A percentile compares a stretch with the other conserved stretches of the same genome.
phyloP scores from a whole-genome alignment of 164 flowering plant genomes.

The Chloranthus sessilifolius region DNA sequence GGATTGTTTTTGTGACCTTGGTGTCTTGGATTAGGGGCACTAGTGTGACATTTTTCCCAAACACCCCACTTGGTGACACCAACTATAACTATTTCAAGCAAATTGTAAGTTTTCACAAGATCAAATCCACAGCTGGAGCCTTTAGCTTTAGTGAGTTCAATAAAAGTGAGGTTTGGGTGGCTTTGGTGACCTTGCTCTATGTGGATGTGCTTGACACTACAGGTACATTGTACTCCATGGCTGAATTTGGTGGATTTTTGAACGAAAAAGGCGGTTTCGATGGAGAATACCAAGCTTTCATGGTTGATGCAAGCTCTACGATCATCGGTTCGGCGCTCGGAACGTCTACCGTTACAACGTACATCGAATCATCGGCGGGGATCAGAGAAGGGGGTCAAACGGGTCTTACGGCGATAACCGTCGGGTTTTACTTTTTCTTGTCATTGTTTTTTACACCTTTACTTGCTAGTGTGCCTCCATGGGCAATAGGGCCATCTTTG shows the following conservation, averaged over 20 bases:
- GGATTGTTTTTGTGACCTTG: conserved; percentile 63
- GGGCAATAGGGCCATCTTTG: conserved; percentile 87
- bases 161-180: conserved; percentile 57
- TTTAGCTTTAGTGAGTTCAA: conserved; percentile 57
- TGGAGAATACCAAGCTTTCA: conserved; percentile 68
- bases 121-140: conserved; percentile 58
- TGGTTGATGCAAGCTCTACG: conserved; percentile 70
- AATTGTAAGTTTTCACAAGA: conserved; percentile 61
- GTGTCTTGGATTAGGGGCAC: conserved; percentile 77
- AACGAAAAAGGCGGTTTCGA: conserved; percentile 60
- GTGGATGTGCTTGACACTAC: conserved; percentile 76
- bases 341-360: conserved; percentile 54
- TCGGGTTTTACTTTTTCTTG: conserved; percentile 50
- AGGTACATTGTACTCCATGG: conserved; percentile 71
- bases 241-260: conserved; percentile 62
- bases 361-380: conserved; percentile 74
- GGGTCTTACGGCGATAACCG: conserved; percentile 62
- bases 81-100: conserved; percentile 59
- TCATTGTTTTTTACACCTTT: conserved; percentile 70
- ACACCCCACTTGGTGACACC: conserved; percentile 50
- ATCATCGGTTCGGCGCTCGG: conserved; percentile 68
- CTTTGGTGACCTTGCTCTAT: conserved; percentile 57
- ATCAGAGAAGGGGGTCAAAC: conserved; percentile 84
- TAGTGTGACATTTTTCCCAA: conserved; percentile 58
- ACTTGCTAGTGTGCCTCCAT: conserved; percentile 68